Percentiles rank a stretch among this genome's conserved stretches.
phyloP scores from a whole-genome alignment of 257 asterid genomes.

The Handroanthus guayacan region DNA sequence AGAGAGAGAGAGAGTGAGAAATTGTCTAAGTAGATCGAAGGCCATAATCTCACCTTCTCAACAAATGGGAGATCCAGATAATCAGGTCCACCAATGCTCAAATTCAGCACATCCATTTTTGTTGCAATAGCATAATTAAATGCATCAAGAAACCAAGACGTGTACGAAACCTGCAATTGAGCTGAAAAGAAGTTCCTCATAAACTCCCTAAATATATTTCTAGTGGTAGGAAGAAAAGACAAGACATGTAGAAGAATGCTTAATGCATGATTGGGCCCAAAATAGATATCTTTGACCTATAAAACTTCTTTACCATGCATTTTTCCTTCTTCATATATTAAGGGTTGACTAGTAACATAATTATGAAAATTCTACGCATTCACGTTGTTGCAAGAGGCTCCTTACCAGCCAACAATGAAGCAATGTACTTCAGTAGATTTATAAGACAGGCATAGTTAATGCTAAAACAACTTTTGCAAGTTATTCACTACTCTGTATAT shows the following conservation, averaged over 20 bases:
- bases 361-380: constrained; percentile 10
- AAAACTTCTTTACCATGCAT: constrained; percentile 1
- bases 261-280: constrained; percentile 23
- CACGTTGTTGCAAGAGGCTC: constrained; percentile 5
- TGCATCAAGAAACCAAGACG: constrained; percentile 99
- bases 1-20: constrained; percentile 13
- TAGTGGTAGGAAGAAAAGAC: constrained; percentile 31
- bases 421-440: background rate
- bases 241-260: constrained; percentile 11
- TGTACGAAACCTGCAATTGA: constrained; percentile 96
- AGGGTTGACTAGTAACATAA: constrained; percentile 7
- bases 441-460: background rate
- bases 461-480: too few relatives aligned
- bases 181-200: constrained; percentile 91
- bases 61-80: constrained; percentile 93
- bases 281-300: constrained; percentile 1
- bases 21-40: constrained; percentile 16
- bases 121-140: constrained; percentile 97
- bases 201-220: constrained; percentile 55
- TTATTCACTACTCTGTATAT: too few relatives aligned
- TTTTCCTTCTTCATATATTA: constrained; percentile 19
- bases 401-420: constrained; percentile 13
- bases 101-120: constrained; percentile 95
- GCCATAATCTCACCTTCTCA: constrained; percentile 67
- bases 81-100: constrained; percentile 99